phyloP scores from a whole-genome alignment of 2,329 filamentous ascomycete species.

The Trichoderma lentiforme region DNA sequence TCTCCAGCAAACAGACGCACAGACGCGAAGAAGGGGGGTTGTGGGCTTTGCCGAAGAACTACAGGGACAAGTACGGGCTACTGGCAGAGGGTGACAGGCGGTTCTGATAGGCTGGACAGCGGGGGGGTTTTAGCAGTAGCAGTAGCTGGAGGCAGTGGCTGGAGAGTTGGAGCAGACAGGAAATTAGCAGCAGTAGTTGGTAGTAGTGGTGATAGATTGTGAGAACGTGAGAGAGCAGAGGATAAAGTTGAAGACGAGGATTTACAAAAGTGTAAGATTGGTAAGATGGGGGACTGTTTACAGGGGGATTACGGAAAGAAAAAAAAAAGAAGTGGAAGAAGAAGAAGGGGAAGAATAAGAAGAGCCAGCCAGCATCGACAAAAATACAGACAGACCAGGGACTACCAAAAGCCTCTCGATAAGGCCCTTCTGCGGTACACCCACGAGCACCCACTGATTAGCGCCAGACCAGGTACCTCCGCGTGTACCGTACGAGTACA shows the following conservation, averaged over 20 bases:
- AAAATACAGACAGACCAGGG: neutral
- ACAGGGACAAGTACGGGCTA: neutral
- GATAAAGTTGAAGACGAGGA: neutral
- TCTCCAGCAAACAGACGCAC: conserved; percentile 18
- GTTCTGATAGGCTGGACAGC: conserved; percentile 15
- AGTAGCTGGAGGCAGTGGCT: neutral
- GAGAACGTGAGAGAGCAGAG: no score
- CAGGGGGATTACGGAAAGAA: neutral
- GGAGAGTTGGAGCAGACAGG: neutral
- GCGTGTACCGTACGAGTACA: neutral
- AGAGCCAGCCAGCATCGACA: neutral
- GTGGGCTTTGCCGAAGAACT: conserved; percentile 9
- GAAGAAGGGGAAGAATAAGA: neutral
- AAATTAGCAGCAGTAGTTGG: neutral
- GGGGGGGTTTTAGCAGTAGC: neutral
- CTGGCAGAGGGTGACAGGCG: neutral
- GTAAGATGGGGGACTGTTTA: neutral
- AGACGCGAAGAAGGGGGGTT: conserved; percentile 15
- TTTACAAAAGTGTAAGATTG: neutral
- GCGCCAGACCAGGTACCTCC: neutral
- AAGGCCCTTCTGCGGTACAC: neutral
- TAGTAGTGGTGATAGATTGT: neutral
- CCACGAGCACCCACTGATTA: neutral
- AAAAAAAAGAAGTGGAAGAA: neutral
- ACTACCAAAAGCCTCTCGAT: neutral